These are phyloP conservation scores for Amanita muscaria DNA, from an alignment of 768 basidiomycete species.

Conservation along the genomic window DNA sequence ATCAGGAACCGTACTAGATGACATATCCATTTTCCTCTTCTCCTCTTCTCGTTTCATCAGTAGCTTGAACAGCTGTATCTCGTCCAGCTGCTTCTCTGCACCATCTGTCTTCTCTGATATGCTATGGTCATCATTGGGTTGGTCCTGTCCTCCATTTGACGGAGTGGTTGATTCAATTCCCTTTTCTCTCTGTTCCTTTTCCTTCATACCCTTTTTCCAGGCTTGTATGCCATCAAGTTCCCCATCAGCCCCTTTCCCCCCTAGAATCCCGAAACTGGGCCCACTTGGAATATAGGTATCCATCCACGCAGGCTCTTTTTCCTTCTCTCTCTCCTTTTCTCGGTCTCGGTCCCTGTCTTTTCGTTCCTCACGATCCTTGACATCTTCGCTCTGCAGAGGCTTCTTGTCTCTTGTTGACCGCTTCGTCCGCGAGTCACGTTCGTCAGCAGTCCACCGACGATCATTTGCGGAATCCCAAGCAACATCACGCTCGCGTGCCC, in stretches of 20 bases:
- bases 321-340: conserved; percentile 55
- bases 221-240: conserved; percentile 80
- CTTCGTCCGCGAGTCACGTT: conserved; percentile 59
- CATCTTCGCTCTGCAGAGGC: conserved; percentile 29
- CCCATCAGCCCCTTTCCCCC: conserved; percentile 49
- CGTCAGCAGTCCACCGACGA: conserved; percentile 51
- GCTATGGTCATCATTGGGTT: conserved; percentile 10
- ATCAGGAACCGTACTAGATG: conserved; percentile 7
- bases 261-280: conserved; percentile 51
- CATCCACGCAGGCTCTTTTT: conserved; percentile 92
- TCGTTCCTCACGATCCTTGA: conserved; percentile 39
- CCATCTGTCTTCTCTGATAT: conserved; percentile 17
- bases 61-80: conserved; percentile 77
- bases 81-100: conserved; percentile 48
- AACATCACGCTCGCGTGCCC: conserved; percentile 37
- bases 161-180: not conserved
- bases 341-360: conserved; percentile 27
- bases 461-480: conserved; percentile 38
- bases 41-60: conserved; percentile 75
- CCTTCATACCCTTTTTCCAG: conserved; percentile 80
- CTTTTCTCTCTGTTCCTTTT: conserved; percentile 48
- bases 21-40: conserved; percentile 27
- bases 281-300: conserved; percentile 70
- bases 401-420: conserved; percentile 48
- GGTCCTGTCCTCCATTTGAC: conserved; percentile 2